These are phyloP conservation scores for Cadophora gregata DNA, from an alignment of 2,329 filamentous ascomycete genomes.

Conservation along the genomic window DNA sequence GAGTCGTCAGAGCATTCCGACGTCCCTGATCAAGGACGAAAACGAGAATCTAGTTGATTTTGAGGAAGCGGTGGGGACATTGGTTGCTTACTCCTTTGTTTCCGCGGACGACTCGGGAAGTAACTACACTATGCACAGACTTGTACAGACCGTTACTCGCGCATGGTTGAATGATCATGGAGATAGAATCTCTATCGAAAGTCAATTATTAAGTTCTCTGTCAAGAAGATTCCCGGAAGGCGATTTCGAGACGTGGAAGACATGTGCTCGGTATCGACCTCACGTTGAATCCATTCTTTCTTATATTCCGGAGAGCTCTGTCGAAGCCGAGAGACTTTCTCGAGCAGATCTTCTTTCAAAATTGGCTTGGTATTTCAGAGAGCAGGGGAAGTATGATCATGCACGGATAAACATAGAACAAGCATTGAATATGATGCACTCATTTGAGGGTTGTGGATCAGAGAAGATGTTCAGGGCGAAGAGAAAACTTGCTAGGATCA, in stretches of 20 bases:
- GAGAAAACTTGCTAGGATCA: neutral
- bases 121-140: neutral
- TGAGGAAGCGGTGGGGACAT: neutral
- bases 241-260: neutral
- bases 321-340: neutral
- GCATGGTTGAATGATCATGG: neutral
- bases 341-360: neutral
- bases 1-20: neutral
- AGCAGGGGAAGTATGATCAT: neutral
- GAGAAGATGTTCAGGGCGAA: neutral
- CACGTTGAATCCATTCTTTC: neutral
- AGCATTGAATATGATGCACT: neutral
- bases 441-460: neutral
- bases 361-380: neutral
- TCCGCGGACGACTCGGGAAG: neutral
- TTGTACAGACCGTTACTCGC: neutral
- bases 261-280: neutral
- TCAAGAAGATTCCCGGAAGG: neutral
- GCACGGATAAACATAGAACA: neutral
- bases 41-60: neutral
- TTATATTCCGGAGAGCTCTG: neutral
- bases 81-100: neutral
- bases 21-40: neutral
- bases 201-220: neutral
- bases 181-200: neutral